Percentiles rank a stretch among this genome's conserved stretches.
phyloP scores from a whole-genome alignment of 371 early-diverging fungal species.

The Quaeritorhiza haematococci region DNA sequence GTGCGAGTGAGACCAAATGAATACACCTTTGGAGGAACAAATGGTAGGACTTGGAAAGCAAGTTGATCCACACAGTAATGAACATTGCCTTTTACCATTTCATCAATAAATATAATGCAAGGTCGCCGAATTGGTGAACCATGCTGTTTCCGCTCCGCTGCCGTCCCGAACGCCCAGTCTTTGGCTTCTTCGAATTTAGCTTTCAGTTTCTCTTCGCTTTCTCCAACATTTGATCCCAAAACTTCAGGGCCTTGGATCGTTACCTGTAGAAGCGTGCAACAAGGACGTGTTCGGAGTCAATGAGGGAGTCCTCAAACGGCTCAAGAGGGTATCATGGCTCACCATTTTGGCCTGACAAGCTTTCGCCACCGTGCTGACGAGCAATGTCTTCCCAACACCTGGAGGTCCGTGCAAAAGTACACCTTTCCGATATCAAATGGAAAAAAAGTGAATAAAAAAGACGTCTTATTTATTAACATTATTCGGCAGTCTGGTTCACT shows the following conservation, averaged over 20 bases:
- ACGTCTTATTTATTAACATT: neutral
- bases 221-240: conserved; percentile 86
- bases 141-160: too few species aligned
- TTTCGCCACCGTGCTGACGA: conserved; percentile 65
- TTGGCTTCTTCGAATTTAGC: conserved; percentile 78
- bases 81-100: conserved; percentile 64
- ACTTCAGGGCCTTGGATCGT: conserved; percentile 85
- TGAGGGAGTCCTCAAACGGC: neutral
- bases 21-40: too few species aligned
- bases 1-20: too few species aligned
- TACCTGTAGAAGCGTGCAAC: conserved; percentile 11
- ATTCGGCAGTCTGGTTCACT: neutral
- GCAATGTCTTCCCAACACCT: conserved; percentile 91
- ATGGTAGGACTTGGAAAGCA: too few species aligned
- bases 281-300: neutral
- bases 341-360: conserved; percentile 60
- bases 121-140: conserved; percentile 32
- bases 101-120: conserved; percentile 96
- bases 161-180: conserved; percentile 31
- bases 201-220: conserved; percentile 87
- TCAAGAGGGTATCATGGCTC: conserved; percentile 4
- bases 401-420: conserved; percentile 90
- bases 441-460: neutral
- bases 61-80: neutral
- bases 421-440: conserved; percentile 32